phyloP scores from a whole-genome alignment of 768 basidiomycete genomes.

The Boletus tylopilopsis region DNA sequence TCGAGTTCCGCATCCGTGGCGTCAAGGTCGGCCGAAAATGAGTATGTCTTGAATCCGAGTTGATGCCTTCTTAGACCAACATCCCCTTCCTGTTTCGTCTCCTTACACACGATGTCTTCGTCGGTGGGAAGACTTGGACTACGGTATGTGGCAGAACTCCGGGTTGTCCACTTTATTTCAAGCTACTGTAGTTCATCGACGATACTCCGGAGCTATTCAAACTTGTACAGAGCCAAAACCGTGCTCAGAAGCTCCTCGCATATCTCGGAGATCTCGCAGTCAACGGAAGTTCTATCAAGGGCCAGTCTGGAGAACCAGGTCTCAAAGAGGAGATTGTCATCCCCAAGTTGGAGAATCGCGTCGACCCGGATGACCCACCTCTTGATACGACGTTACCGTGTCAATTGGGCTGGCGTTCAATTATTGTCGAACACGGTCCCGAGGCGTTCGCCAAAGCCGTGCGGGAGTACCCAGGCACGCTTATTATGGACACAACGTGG shows the following conservation, averaged over 20 bases:
- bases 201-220: constrained; percentile 99
- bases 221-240: constrained; percentile 95
- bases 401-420: constrained; percentile 93
- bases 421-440: constrained; percentile 96
- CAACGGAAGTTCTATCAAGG: constrained; percentile 97
- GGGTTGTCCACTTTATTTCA: constrained; percentile 6
- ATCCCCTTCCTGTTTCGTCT: constrained; percentile 99
- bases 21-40: constrained; percentile 63
- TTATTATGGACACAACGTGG: constrained; percentile 99
- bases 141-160: constrained; percentile 49
- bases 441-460: constrained; percentile 99
- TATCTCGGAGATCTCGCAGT: constrained; percentile 98
- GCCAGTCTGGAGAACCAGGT: constrained; percentile 92
- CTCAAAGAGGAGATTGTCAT: constrained; percentile 84
- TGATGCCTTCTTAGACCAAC: constrained; percentile 65
- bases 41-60: neutral
- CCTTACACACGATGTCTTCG: constrained; percentile 93
- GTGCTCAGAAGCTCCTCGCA: constrained; percentile 94
- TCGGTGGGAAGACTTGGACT: constrained; percentile 97
- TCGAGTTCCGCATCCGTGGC: constrained; percentile 99
- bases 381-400: constrained; percentile 83
- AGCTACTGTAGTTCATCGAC: constrained; percentile 79
- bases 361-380: constrained; percentile 68
- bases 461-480: constrained; percentile 88
- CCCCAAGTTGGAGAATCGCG: constrained; percentile 74